These are phyloP conservation scores for Arabidopsis hybrid DNA, from an alignment of 441 rosid species.

Conservation along the genomic window DNA sequence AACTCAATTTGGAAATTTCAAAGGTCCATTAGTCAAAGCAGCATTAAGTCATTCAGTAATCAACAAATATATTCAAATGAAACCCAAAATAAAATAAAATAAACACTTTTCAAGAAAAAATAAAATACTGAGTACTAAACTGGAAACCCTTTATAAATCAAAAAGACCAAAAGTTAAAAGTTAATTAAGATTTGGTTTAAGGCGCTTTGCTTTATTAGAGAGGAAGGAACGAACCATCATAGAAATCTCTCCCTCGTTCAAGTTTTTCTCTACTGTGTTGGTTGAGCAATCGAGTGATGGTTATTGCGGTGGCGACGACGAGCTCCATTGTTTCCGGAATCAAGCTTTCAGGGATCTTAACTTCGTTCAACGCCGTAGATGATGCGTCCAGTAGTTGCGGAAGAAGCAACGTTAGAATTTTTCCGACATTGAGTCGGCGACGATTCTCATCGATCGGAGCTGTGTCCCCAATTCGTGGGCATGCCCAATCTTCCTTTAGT, in stretches of 20 bases:
- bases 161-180: too few species aligned
- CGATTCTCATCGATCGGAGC: conserved; percentile 16
- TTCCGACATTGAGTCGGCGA: conserved; percentile 28
- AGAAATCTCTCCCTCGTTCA: background rate
- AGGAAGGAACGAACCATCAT: background rate
- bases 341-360: conserved; percentile 23
- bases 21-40: background rate
- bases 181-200: conserved; percentile 4
- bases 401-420: conserved; percentile 9
- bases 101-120: too few species aligned
- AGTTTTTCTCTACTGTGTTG: background rate
- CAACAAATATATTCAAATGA: too few species aligned
- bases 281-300: background rate
- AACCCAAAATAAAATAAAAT: background rate
- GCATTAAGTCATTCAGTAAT: background rate
- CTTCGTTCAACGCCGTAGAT: conserved; percentile 26
- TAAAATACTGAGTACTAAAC: too few species aligned
- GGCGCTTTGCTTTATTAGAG: background rate
- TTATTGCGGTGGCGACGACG: background rate
- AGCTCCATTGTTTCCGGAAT: conserved; percentile 42
- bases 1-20: conserved; percentile 1
- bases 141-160: too few species aligned
- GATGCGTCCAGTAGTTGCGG: conserved; percentile 4
- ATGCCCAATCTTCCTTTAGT: conserved; percentile 19
- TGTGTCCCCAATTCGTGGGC: conserved; percentile 12